Evolutionary conservation across 495 filamentous ascomycete genomes (phyloP).

Genomic region (Opeltia flavorubescens): DNA sequence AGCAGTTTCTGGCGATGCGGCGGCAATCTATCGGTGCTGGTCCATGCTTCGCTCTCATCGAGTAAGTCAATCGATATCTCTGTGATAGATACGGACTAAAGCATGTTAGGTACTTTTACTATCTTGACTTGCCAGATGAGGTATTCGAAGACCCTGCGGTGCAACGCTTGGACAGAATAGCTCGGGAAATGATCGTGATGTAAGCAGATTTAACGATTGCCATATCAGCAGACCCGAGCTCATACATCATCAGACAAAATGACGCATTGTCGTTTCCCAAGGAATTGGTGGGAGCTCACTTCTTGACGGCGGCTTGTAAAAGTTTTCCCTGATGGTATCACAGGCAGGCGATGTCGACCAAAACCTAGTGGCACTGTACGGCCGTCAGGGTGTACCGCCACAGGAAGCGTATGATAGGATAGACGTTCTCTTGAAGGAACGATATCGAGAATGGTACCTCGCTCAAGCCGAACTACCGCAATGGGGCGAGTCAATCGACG

Average conservation of each 20-base stretch:
- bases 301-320: not conserved
- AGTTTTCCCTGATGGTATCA: not conserved
- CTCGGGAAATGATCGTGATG: slow-evolving; percentile 21
- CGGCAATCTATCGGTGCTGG: slow-evolving; percentile 17
- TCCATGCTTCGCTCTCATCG: slow-evolving; percentile 22
- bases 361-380: slow-evolving; percentile 22
- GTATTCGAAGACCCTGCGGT: slow-evolving; percentile 19
- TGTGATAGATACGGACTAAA: not conserved
- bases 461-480: slow-evolving; percentile 18
- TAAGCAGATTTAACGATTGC: slow-evolving; percentile 2
- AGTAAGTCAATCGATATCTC: slow-evolving; percentile 10
- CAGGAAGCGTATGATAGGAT: slow-evolving; percentile 21
- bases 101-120: slow-evolving; percentile 17
- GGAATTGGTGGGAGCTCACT: slow-evolving; percentile 15
- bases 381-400: slow-evolving; percentile 15
- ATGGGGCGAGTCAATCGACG: slow-evolving; percentile 21
- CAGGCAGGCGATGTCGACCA: slow-evolving; percentile 20
- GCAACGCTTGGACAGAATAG: slow-evolving; percentile 20
- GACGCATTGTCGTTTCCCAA: slow-evolving; percentile 21
- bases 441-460: slow-evolving; percentile 23
- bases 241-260: slow-evolving; percentile 18
- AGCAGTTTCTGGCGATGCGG: slow-evolving; percentile 17
- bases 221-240: not conserved
- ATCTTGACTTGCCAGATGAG: slow-evolving; percentile 17
- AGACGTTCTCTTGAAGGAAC: slow-evolving; percentile 13